These are phyloP conservation scores for Brassica nigra DNA, from an alignment of 345 rosid genomes.

Conservation along the genomic window DNA sequence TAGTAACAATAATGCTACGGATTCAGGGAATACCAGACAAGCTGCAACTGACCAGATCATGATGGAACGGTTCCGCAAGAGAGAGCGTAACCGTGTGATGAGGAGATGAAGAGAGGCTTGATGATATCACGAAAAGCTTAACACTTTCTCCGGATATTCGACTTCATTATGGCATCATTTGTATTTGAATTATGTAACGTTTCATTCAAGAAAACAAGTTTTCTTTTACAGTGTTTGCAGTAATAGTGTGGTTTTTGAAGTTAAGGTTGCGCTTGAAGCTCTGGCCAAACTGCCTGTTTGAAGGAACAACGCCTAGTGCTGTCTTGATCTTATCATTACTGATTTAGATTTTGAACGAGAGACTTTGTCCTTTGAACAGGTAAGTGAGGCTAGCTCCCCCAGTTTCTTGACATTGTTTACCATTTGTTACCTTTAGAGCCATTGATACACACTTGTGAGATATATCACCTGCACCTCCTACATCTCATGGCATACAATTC, in stretches of 20 bases:
- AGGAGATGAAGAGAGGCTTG: constrained; percentile 53
- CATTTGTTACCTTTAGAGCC: constrained; percentile 57
- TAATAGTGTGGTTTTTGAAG: constrained; percentile 32
- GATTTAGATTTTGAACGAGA: constrained; percentile 59
- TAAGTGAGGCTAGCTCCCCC: constrained; percentile 67
- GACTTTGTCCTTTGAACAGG: constrained; percentile 58
- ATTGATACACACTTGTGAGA: constrained; percentile 53
- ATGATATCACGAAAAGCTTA: background rate
- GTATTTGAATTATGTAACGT: constrained; percentile 22
- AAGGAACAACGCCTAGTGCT: constrained; percentile 51
- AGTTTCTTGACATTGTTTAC: constrained; percentile 69
- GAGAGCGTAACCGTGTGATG: constrained; percentile 92
- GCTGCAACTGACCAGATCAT: constrained; percentile 95
- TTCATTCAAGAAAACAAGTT: constrained; percentile 23
- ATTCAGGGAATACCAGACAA: constrained; percentile 73
- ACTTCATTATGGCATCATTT: background rate
- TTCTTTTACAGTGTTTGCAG: constrained; percentile 2
- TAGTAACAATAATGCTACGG: constrained; percentile 42
- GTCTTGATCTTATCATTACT: constrained; percentile 50
- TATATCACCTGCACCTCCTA: constrained; percentile 63
- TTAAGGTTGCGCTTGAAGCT: constrained; percentile 63
- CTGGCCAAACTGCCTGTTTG: constrained; percentile 67
- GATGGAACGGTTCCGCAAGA: constrained; percentile 92
- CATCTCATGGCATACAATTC: background rate
- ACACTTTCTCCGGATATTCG: constrained; percentile 13